phyloP scores from a whole-genome alignment of 257 asterid species.

The Salvia rosmarinus region DNA sequence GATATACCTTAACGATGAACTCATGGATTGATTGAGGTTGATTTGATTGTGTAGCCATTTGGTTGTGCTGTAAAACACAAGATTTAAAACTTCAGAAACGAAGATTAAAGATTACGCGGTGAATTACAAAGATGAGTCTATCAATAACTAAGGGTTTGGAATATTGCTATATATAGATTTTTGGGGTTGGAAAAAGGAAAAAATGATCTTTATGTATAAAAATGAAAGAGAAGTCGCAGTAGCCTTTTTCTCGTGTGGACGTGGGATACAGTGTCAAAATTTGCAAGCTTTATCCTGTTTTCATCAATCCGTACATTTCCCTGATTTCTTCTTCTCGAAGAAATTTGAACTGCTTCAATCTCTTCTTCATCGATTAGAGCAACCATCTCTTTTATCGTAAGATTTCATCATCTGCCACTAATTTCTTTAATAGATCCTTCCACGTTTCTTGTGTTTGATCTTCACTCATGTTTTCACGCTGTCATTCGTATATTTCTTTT shows the following conservation, averaged over 20 bases:
- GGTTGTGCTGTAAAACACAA: conserved; percentile 30
- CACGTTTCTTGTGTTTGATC: no score
- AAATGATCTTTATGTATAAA: background rate
- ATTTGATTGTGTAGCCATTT: conserved; percentile 67
- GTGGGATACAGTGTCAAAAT: no score
- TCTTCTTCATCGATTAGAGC: no score
- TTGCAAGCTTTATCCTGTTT: no score
- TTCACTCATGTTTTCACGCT: no score
- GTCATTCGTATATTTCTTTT: no score
- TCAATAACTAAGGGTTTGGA: background rate
- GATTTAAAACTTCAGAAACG: conserved; percentile 9
- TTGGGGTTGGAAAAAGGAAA: conserved; percentile 16
- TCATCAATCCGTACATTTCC: no score
- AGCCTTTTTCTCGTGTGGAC: background rate
- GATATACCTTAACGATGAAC: conserved; percentile 78
- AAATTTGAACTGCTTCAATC: no score
- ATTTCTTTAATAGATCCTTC: no score
- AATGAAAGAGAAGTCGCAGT: background rate
- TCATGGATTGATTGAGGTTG: conserved; percentile 77
- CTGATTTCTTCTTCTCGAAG: no score
- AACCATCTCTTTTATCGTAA: no score
- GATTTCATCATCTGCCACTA: no score
- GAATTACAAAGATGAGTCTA: conserved; percentile 27
- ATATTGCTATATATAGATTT: conserved; percentile 21
- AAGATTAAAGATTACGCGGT: conserved; percentile 9